Evolutionary conservation across 2,329 filamentous ascomycete species (phyloP).

Genomic region (Diaporthe ampelina): DNA sequence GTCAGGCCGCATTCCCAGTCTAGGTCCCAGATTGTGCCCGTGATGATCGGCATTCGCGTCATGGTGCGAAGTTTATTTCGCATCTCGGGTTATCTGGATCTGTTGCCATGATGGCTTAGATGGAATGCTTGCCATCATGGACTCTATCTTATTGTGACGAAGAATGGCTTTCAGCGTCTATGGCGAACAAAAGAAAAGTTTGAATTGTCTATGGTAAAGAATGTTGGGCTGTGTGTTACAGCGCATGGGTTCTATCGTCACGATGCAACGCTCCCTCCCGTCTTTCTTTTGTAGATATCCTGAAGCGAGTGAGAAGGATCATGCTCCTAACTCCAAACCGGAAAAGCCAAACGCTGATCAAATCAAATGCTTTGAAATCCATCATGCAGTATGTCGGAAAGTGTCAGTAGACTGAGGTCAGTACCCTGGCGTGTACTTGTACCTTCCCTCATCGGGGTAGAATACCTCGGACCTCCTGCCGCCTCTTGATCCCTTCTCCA

Average conservation of each 20-base stretch:
- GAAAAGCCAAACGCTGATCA: slow-evolving; percentile 9
- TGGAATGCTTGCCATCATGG: background rate
- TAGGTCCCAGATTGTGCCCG: slow-evolving; percentile 1
- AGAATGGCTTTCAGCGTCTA: background rate
- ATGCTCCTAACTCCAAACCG: slow-evolving; percentile 11
- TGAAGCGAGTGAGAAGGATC: slow-evolving; percentile 19
- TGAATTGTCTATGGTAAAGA: slow-evolving; percentile 29
- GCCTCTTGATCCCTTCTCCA: slow-evolving; percentile 34
- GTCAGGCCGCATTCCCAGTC: slow-evolving; percentile 17
- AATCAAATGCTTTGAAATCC: background rate
- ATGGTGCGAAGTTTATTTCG: slow-evolving; percentile 31
- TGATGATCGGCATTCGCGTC: slow-evolving; percentile 28
- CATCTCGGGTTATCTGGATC: slow-evolving; percentile 4
- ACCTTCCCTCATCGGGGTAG: slow-evolving; percentile 38
- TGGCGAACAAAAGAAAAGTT: slow-evolving; percentile 24
- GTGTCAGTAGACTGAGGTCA: background rate
- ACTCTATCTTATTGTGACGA: background rate
- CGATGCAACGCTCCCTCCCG: slow-evolving; percentile 7
- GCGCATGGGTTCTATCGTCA: background rate
- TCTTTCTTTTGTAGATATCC: background rate
- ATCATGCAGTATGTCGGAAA: slow-evolving; percentile 4
- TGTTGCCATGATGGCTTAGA: background rate
- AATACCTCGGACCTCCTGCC: slow-evolving; percentile 38
- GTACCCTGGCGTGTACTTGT: slow-evolving; percentile 28
- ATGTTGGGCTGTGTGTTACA: slow-evolving; percentile 14